These are phyloP conservation scores for Chlorella sp. DNA, from an alignment of 139 green algal genomes.

Conservation along the genomic window DNA sequence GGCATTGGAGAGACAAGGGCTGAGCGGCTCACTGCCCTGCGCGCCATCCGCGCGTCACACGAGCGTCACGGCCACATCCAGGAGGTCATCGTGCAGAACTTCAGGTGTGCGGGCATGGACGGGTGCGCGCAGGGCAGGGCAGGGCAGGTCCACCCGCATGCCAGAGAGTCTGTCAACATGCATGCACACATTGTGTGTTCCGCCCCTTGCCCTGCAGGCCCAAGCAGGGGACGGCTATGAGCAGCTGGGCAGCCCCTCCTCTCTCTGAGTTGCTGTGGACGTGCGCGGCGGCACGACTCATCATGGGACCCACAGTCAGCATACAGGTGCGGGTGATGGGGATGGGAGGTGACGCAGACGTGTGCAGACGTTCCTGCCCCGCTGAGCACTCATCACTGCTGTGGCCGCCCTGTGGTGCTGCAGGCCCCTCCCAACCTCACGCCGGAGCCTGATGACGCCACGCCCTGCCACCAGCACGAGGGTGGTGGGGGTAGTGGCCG, in stretches of 20 bases:
- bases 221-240: conserved; percentile 75
- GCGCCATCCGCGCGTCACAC: conserved; percentile 48
- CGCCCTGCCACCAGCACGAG: conserved; percentile 7
- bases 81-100: conserved; percentile 91
- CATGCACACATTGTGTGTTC: too few relatives aligned
- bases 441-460: conserved; percentile 19
- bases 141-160: too few relatives aligned
- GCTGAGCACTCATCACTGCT: too few relatives aligned
- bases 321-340: conserved; percentile 46
- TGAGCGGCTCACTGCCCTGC: conserved; percentile 58
- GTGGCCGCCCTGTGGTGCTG: too few relatives aligned
- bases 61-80: conserved; percentile 61
- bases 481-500: neutral
- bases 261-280: conserved; percentile 74
- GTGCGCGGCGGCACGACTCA: conserved; percentile 62
- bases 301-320: conserved; percentile 62
- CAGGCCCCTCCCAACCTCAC: conserved; percentile 79
- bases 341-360: neutral
- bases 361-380: neutral
- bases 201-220: conserved; percentile 28
- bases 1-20: conserved; percentile 74
- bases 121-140: too few relatives aligned
- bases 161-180: too few relatives aligned
- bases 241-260: conserved; percentile 31
- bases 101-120: conserved; percentile 38